Evolutionary conservation across 2,329 filamentous ascomycete genomes (phyloP).

Genomic region (Alternaria panax): DNA sequence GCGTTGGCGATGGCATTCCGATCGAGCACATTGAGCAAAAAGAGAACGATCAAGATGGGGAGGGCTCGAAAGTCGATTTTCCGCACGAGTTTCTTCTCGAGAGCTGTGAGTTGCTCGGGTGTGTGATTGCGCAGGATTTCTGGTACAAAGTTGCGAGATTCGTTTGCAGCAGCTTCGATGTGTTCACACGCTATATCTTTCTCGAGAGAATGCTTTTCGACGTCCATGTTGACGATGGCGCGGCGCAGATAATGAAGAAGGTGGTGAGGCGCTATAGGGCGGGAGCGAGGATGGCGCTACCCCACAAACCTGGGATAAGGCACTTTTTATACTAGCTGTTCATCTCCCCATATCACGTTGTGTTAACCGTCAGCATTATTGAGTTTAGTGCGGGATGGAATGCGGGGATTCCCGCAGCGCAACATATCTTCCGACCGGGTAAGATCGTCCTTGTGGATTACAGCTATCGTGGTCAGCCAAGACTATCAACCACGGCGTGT

Average conservation of each 20-base stretch:
- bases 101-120: slow-evolving; percentile 19
- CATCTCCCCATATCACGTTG: not conserved
- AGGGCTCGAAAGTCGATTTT: slow-evolving; percentile 41
- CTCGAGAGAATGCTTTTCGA: not conserved
- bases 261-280: not conserved
- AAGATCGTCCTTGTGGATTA: slow-evolving; percentile 4
- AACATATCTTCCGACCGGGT: not conserved
- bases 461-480: not conserved
- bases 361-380: not conserved
- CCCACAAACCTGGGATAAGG: slow-evolving; percentile 9
- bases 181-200: slow-evolving; percentile 17
- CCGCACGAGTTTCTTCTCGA: slow-evolving; percentile 40
- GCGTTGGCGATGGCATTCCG: slow-evolving; percentile 42
- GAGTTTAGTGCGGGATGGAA: not conserved
- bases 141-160: slow-evolving; percentile 13
- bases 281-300: not conserved
- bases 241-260: not conserved
- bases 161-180: slow-evolving; percentile 12
- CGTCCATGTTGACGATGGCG: not conserved
- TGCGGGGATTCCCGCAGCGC: not conserved
- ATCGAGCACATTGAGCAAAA: slow-evolving; percentile 42
- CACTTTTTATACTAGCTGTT: not conserved
- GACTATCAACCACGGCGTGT: slow-evolving; percentile 7
- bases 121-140: slow-evolving; percentile 21
- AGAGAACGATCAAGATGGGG: slow-evolving; percentile 40